Conservation (phyloP, 140 eudicot species). For the Ambrosia hybrid region DNA sequence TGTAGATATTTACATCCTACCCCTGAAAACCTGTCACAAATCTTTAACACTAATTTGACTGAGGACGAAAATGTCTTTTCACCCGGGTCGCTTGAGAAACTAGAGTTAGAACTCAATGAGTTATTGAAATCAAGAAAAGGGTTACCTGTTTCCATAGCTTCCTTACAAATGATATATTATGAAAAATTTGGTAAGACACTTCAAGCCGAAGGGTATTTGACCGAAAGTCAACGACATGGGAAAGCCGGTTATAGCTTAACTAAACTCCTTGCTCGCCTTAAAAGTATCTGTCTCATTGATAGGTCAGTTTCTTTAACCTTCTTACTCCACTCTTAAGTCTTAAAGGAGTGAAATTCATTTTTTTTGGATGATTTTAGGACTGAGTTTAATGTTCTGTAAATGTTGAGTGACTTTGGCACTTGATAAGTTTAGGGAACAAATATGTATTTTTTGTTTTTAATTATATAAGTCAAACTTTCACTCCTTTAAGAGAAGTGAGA, state of each 20-base stretch:
- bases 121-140: conserved; percentile 57
- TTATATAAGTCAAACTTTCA: background rate
- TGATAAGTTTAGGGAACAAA: background rate
- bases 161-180: conserved; percentile 61
- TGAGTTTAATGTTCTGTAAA: background rate
- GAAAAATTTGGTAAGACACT: conserved; percentile 53
- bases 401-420: too few species aligned
- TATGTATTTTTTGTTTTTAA: background rate
- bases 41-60: conserved; percentile 28
- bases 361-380: background rate
- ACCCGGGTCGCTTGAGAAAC: conserved; percentile 52
- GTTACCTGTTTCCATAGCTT: conserved; percentile 58
- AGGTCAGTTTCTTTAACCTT: conserved; percentile 35
- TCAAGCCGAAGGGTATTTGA: conserved; percentile 88
- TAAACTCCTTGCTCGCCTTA: conserved; percentile 79
- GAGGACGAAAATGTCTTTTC: conserved; percentile 50
- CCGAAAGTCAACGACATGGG: conserved; percentile 92
- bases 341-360: background rate
- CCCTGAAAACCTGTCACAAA: conserved; percentile 38
- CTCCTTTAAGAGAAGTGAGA: background rate
- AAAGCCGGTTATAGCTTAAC: conserved; percentile 86
- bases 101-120: conserved; percentile 73
- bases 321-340: background rate
- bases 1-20: conserved; percentile 51
- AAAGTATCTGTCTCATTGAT: conserved; percentile 69